A percentile compares a stretch with the other conserved stretches of the same genome.
phyloP scores from a whole-genome alignment of 768 basidiomycete species.

The Stropharia rugosoannulata region DNA sequence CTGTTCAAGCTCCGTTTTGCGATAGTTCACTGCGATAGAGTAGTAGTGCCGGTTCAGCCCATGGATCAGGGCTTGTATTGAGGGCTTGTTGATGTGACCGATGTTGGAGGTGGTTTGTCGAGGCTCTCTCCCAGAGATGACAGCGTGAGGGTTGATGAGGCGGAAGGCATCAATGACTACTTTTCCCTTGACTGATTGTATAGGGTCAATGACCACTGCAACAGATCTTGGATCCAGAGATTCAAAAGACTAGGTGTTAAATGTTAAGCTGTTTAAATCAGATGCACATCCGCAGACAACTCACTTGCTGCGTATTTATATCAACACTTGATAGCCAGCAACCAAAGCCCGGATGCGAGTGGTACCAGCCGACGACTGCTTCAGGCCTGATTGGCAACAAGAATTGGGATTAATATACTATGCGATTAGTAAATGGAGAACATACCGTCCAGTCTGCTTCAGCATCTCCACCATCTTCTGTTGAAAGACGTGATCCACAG shows the following conservation, averaged over 20 bases:
- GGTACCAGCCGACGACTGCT: slow-evolving; percentile 99
- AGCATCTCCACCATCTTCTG: slow-evolving; percentile 98
- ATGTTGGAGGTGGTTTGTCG: slow-evolving; percentile 98
- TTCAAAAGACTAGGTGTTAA: slow-evolving; percentile 81
- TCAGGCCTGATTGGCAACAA: slow-evolving; percentile 62
- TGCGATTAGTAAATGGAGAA: slow-evolving; percentile 13
- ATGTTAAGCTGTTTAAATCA: slow-evolving; percentile 8
- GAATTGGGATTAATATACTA: slow-evolving; percentile 8
- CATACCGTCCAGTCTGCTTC: slow-evolving; percentile 96
- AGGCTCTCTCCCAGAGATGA: slow-evolving; percentile 91
- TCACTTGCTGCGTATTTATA: slow-evolving; percentile 96
- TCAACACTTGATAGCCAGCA: slow-evolving; percentile 99
- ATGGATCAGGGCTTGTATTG: slow-evolving; percentile 97
- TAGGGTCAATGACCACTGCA: slow-evolving; percentile 97
- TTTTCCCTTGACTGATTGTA: slow-evolving; percentile 98
- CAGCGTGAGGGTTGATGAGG: slow-evolving; percentile 87
- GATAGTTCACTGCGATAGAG: slow-evolving; percentile 95
- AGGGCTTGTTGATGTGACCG: slow-evolving; percentile 99
- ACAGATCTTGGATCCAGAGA: slow-evolving; percentile 91
- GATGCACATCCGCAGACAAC: slow-evolving; percentile 9
- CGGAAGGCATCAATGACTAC: slow-evolving; percentile 99
- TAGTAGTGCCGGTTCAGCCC: slow-evolving; percentile 98
- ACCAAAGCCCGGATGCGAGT: slow-evolving; percentile 99
- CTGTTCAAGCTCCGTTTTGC: slow-evolving; percentile 98
- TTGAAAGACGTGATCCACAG: slow-evolving; percentile 98